Evolutionary conservation across 2,329 filamentous ascomycete species (phyloP).

Genomic region (Simplicillium aogashimaense): DNA sequence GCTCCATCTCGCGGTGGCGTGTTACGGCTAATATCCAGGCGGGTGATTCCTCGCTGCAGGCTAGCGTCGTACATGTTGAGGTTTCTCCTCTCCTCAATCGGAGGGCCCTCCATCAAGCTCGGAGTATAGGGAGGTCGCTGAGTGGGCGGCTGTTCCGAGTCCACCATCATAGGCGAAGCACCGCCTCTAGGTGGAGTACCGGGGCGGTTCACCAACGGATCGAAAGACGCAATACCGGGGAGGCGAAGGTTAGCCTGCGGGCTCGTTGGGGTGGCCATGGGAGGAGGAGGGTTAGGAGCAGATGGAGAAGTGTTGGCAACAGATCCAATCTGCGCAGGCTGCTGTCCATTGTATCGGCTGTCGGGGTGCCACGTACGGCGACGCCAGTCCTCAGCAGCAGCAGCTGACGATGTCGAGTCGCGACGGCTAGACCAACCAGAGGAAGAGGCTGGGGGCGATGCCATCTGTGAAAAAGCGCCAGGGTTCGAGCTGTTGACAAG

Average conservation of each 20-base stretch:
- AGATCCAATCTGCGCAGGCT: conserved; percentile 64
- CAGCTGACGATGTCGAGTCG: conserved; percentile 50
- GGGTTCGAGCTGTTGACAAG: conserved; percentile 44
- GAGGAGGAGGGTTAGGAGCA: conserved; percentile 44
- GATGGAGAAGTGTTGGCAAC: conserved; percentile 59
- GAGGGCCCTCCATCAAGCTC: conserved; percentile 17
- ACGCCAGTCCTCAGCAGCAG: conserved; percentile 67
- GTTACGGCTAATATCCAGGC: conserved; percentile 51
- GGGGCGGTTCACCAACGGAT: conserved; percentile 57
- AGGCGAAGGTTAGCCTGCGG: conserved; percentile 56
- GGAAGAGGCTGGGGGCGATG: conserved; percentile 56
- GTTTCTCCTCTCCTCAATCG: conserved; percentile 36
- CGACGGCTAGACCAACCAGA: conserved; percentile 50
- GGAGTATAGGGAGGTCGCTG: conserved; percentile 19
- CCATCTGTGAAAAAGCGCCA: conserved; percentile 44
- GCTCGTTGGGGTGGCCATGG: conserved; percentile 32
- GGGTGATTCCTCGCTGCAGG: conserved; percentile 55
- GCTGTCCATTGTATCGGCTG: conserved; percentile 52
- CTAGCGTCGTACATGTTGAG: conserved; percentile 54
- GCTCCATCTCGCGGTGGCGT: conserved; percentile 42
- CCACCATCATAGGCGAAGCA: conserved; percentile 70
- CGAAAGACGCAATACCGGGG: conserved; percentile 88
- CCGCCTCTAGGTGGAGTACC: conserved; percentile 53
- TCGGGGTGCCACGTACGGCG: conserved; percentile 88
- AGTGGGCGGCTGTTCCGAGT: conserved; percentile 31